Conservation (phyloP, 2,329 filamentous ascomycete genomes). For the Trichoderma sp. region DNA sequence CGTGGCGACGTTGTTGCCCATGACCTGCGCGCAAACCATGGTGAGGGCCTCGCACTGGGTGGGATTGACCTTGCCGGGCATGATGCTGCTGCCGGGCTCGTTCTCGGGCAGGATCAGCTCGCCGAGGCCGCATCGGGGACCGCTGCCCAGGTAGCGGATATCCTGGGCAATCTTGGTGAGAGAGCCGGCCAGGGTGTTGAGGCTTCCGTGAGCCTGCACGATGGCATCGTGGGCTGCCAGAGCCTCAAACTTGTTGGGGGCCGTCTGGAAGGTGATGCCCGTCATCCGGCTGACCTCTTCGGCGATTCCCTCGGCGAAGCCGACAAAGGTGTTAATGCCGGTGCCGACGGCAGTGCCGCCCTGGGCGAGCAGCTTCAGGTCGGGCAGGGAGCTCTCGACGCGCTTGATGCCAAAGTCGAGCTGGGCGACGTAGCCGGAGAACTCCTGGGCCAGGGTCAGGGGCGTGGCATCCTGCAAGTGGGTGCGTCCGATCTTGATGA, state of each 20-base stretch:
- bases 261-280: constrained; percentile 88
- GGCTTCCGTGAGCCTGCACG: constrained; percentile 86
- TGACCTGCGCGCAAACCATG: constrained; percentile 96
- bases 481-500: constrained; percentile 98
- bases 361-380: constrained; percentile 84
- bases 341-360: constrained; percentile 96
- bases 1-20: constrained; percentile 92
- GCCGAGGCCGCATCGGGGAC: constrained; percentile 90
- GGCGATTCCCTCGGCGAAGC: constrained; percentile 91
- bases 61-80: constrained; percentile 99
- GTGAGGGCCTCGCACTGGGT: constrained; percentile 97
- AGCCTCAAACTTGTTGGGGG: constrained; percentile 98
- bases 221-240: constrained; percentile 94
- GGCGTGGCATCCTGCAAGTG: constrained; percentile 97
- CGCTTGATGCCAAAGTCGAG: constrained; percentile 87
- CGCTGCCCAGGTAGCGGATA: constrained; percentile 93
- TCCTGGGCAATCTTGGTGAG: constrained; percentile 99
- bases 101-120: constrained; percentile 95
- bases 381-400: constrained; percentile 76
- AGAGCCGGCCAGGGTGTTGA: constrained; percentile 88
- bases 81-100: constrained; percentile 95
- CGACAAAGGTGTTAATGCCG: constrained; percentile 94
- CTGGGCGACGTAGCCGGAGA: constrained; percentile 95
- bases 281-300: constrained; percentile 90
- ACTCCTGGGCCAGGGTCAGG: constrained; percentile 92